phyloP scores from a whole-genome alignment of 805 yeast species.

The Debaryomyces hansenii region DNA sequence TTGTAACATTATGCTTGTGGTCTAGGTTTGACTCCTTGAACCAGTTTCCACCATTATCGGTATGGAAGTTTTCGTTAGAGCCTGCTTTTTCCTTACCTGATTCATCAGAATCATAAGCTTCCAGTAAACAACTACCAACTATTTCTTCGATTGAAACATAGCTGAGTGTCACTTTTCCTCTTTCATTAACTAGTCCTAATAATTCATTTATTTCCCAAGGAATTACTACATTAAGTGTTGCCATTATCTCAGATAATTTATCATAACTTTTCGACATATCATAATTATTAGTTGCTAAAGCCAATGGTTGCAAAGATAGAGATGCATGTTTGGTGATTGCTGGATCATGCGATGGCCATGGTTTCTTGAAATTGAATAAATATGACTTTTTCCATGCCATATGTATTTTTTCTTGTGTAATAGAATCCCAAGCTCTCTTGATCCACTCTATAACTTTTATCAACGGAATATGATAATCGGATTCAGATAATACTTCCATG shows the following conservation, averaged over 20 bases:
- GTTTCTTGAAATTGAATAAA: conserved; percentile 22
- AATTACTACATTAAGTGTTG: conserved; percentile 47
- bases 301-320: neutral
- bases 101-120: conserved; percentile 16
- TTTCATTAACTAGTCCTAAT: conserved; percentile 48
- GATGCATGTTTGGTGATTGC: conserved; percentile 12
- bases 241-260: conserved; percentile 45
- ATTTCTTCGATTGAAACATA: conserved; percentile 62
- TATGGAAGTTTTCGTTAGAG: neutral
- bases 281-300: conserved; percentile 4
- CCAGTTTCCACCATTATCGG: neutral
- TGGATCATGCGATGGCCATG: conserved; percentile 29
- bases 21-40: neutral
- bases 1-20: no score
- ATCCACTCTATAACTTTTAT: conserved; percentile 59
- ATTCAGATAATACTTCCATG: conserved; percentile 35
- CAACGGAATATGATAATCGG: conserved; percentile 49
- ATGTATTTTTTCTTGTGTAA: conserved; percentile 30
- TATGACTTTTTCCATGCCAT: conserved; percentile 37
- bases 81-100: neutral
- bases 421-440: conserved; percentile 54
- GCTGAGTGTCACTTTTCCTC: conserved; percentile 40
- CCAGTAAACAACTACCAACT: conserved; percentile 59
- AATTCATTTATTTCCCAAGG: conserved; percentile 61
- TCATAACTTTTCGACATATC: conserved; percentile 34